Evolutionary conservation across 768 basidiomycete species (phyloP).

Genomic region (Tricholoma bakamatsutake): DNA sequence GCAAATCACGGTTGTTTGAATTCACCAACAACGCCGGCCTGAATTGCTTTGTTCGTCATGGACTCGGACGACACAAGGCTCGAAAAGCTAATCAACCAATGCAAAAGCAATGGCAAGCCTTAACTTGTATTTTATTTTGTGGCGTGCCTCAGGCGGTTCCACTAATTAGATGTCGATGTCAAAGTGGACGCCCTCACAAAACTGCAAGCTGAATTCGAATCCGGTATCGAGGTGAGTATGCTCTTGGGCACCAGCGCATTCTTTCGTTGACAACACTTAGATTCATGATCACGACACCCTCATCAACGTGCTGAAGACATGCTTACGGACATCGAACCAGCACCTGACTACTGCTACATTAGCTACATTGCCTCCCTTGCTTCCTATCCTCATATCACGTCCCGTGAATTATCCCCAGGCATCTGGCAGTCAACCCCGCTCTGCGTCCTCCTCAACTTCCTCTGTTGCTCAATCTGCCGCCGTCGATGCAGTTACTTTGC

Average conservation of each 20-base stretch:
- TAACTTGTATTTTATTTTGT: slow-evolving; percentile 3
- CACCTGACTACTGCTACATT: slow-evolving; percentile 77
- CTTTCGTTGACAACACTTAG: slow-evolving; percentile 28
- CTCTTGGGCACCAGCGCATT: background rate
- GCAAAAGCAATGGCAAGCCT: slow-evolving; percentile 55
- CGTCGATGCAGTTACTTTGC: slow-evolving; percentile 54
- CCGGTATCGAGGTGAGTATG: slow-evolving; percentile 55
- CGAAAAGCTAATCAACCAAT: slow-evolving; percentile 58
- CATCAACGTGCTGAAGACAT: slow-evolving; percentile 63
- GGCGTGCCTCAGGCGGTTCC: slow-evolving; percentile 5
- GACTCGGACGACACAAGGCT: slow-evolving; percentile 42
- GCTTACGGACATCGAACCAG: slow-evolving; percentile 75
- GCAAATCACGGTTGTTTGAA: too few relatives aligned
- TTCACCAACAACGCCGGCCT: background rate
- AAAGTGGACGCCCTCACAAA: slow-evolving; percentile 79
- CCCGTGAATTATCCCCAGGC: slow-evolving; percentile 21
- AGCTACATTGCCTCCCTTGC: slow-evolving; percentile 57
- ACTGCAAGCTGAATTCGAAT: slow-evolving; percentile 70
- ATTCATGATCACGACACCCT: slow-evolving; percentile 69
- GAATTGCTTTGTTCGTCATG: slow-evolving; percentile 32
- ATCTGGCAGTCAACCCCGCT: slow-evolving; percentile 31
- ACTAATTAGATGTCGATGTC: slow-evolving; percentile 61
- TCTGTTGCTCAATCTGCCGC: slow-evolving; percentile 36
- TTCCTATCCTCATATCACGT: slow-evolving; percentile 55
- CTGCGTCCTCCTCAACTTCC: slow-evolving; percentile 49